Evolutionary conservation across 2,329 filamentous ascomycete species (phyloP).

Genomic region (Plenodomus tracheiphilus): DNA sequence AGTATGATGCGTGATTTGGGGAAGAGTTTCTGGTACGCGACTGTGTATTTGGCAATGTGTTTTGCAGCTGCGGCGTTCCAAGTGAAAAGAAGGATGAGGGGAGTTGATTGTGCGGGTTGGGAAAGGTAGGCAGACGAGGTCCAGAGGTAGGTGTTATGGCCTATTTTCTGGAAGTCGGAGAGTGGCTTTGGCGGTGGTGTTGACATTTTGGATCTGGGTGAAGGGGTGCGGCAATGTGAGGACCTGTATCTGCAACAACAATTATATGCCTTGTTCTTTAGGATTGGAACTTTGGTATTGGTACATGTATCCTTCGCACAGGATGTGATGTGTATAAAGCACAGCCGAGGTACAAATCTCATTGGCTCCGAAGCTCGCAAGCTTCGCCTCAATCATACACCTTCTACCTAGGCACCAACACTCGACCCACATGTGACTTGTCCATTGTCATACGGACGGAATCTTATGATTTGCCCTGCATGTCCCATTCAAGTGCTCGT

Average conservation of each 20-base stretch:
- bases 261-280: too few relatives aligned
- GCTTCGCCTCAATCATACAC: neutral
- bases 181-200: constrained; percentile 24
- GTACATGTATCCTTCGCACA: too few relatives aligned
- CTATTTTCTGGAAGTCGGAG: constrained; percentile 36
- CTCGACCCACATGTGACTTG: too few relatives aligned
- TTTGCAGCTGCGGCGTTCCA: constrained; percentile 43
- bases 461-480: neutral
- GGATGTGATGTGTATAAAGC: neutral
- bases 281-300: too few relatives aligned
- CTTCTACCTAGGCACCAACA: neutral
- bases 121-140: constrained; percentile 22
- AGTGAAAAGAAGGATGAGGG: constrained; percentile 37
- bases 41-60: constrained; percentile 45
- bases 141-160: constrained; percentile 40
- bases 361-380: constrained; percentile 14
- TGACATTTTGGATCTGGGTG: constrained; percentile 4
- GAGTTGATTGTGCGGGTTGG: constrained; percentile 9
- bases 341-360: constrained; percentile 10
- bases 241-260: too few relatives aligned
- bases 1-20: constrained; percentile 38
- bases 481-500: constrained; percentile 1
- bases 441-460: neutral
- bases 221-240: too few relatives aligned
- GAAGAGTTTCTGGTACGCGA: constrained; percentile 35